These are phyloP conservation scores for Parietaria judaica DNA, from an alignment of 306 rosid species.

Conservation along the genomic window DNA sequence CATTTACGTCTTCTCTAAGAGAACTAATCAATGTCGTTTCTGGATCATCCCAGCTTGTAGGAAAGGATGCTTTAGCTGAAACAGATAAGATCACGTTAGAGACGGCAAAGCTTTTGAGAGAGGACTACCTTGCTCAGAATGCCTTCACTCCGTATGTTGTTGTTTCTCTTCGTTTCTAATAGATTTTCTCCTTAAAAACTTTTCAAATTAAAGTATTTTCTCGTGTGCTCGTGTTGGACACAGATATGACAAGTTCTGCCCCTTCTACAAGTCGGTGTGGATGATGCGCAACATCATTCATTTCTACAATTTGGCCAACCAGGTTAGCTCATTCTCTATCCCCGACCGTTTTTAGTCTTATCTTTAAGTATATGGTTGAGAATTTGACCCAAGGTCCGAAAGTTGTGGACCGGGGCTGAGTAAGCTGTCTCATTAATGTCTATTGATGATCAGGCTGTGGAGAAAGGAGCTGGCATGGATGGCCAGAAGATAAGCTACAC, in stretches of 20 bases:
- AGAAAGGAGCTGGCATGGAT: slow-evolving; percentile 94
- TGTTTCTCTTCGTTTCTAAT: slow-evolving; percentile 10
- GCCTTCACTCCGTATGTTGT: slow-evolving; percentile 99
- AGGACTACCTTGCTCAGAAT: slow-evolving; percentile 99
- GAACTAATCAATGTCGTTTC: neutral
- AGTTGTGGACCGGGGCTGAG: too few relatives aligned
- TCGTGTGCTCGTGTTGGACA: slow-evolving; percentile 16
- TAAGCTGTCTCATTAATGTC: neutral
- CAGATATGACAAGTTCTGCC: slow-evolving; percentile 97
- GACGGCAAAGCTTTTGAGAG: slow-evolving; percentile 99
- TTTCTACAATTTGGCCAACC: slow-evolving; percentile 95
- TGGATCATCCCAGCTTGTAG: slow-evolving; percentile 68
- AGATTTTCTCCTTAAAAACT: neutral
- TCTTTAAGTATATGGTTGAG: too few relatives aligned
- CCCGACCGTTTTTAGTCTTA: too few relatives aligned
- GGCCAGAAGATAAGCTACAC: slow-evolving; percentile 84
- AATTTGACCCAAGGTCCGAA: too few relatives aligned
- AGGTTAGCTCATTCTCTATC: slow-evolving; percentile 34
- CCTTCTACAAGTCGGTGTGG: slow-evolving; percentile 99
- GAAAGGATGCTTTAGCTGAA: slow-evolving; percentile 99
- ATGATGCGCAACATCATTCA: slow-evolving; percentile 99
- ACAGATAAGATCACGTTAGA: slow-evolving; percentile 94
- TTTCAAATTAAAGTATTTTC: neutral
- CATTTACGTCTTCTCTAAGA: too few relatives aligned
- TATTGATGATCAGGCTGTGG: slow-evolving; percentile 64